A percentile compares a stretch with the other conserved stretches of the same genome.
phyloP scores from a whole-genome alignment of 169 alveolate species.

The Theileria orientalis region DNA sequence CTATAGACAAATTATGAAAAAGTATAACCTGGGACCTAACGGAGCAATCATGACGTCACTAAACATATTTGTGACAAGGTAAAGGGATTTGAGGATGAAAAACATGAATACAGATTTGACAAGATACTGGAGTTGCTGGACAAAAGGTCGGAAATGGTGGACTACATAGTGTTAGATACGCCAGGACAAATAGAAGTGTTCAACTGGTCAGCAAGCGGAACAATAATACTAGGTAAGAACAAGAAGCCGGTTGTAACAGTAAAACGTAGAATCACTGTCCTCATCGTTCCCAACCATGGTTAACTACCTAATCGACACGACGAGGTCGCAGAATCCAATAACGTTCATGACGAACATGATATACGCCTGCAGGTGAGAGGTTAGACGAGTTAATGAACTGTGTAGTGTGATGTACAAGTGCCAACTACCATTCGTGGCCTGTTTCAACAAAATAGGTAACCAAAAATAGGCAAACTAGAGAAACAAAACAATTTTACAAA shows the following conservation, averaged over 20 bases:
- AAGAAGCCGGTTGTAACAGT: not conserved
- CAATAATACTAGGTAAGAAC: constrained; percentile 82
- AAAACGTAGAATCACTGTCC: constrained; percentile 85
- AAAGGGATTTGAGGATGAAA: not conserved
- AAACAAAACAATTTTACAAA: not conserved
- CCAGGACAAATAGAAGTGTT: constrained; percentile 99
- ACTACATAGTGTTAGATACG: constrained; percentile 93
- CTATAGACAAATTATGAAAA: constrained; percentile 94
- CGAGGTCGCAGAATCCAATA: constrained; percentile 92
- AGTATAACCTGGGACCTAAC: constrained; percentile 95
- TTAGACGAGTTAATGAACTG: not conserved
- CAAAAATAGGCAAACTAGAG: not conserved
- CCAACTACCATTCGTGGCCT: constrained; percentile 89
- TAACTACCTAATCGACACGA: constrained; percentile 91
- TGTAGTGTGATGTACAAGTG: constrained; percentile 90
- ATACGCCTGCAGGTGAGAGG: constrained; percentile 86
- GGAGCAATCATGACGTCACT: constrained; percentile 98
- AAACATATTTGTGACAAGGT: constrained; percentile 93
- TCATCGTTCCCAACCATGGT: constrained; percentile 90
- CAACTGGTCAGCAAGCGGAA: constrained; percentile 98
- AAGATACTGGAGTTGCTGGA: constrained; percentile 87
- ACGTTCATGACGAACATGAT: constrained; percentile 98
- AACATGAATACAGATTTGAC: constrained; percentile 79
- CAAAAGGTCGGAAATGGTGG: constrained; percentile 79
- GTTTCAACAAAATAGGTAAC: constrained; percentile 93